Base-by-base conservation (phyloP, 2,329 filamentous ascomycete species). In the Beauveria sp. region DNA sequence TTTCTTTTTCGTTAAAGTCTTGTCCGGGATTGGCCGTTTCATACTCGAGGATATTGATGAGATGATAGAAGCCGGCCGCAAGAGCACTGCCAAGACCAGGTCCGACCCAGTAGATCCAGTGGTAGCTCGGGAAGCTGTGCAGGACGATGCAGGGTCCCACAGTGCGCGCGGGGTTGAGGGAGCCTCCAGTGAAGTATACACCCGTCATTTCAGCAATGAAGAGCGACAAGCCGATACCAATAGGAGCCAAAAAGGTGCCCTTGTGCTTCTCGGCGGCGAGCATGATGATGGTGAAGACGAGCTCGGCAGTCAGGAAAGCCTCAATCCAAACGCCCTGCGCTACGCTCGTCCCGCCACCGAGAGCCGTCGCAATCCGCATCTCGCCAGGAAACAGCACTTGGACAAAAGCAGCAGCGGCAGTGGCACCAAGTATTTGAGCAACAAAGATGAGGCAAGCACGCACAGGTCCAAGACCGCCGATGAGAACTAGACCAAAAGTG, bases 401-500 rank as follows among this genome's bases (percentile, higher is more conserved):
- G 10, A 65, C 63, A 38, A 67, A 55, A 9, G 62, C 61, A 20
- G 66, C 58, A 38, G 66, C 65, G 26, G 65, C 40, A 5, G 60
- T 61, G 22, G 63, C 66, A 22, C 64, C 66, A 3, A 67, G 51
- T 1, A 63, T 53, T 22, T 67, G 65, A 3, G 61, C 59, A 18
- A 62, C 42, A 40, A 64, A 60, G n/a, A 66, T 48, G 10, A 64
- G 72, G 0, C 75, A 58, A 5, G 77, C 79, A 5, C 83, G 80
- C 1, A 77, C 53, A 16, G 75, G 69, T 7, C 72, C 73, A 38
- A 85, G 74, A 3, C 77, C 80, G 22, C 78, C 78, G 38, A 80
- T 77, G 20, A 85, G 72, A 24, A 77, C 73, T 61, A 85, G 79
- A 2, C 78, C 82, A 1, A 85, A 71, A 0, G 83, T 84, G 22